These are phyloP conservation scores for Cronartium ribicola DNA, from an alignment of 1,284 basidiomycete genomes.

Conservation along the genomic window DNA sequence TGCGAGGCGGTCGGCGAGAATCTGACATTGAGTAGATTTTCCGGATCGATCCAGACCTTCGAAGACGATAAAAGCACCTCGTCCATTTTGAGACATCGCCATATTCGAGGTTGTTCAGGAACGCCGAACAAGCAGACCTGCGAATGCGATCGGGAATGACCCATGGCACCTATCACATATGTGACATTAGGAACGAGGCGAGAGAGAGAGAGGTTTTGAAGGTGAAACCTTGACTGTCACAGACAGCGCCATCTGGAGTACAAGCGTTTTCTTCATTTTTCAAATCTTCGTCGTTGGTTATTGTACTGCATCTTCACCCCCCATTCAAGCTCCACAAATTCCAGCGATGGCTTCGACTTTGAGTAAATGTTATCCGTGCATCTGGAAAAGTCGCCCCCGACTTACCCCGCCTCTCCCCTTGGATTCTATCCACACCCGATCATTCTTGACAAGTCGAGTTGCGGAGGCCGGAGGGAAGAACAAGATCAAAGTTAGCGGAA, in stretches of 20 bases:
- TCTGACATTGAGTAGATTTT: constrained; percentile 75
- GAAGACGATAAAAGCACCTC: constrained; percentile 81
- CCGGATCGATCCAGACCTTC: constrained; percentile 92
- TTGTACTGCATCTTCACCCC: no score
- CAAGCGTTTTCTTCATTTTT: no score
- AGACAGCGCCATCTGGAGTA: no score
- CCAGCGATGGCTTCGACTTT: not conserved
- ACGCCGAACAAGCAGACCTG: not conserved
- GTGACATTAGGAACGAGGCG: no score
- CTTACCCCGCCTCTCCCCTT: not conserved
- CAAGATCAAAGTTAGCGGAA: constrained; percentile 37
- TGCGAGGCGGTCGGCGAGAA: constrained; percentile 59
- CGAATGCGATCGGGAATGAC: no score
- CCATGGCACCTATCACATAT: no score
- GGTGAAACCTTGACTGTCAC: not conserved
- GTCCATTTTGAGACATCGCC: not conserved
- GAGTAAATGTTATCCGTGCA: not conserved
- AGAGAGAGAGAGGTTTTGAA: not conserved
- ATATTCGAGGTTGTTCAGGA: not conserved
- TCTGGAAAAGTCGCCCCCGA: not conserved
- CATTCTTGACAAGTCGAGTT: not conserved
- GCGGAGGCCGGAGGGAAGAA: constrained; percentile 31
- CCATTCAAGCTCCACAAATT: no score
- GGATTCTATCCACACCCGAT: not conserved
- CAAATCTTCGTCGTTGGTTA: no score